Evolutionary conservation across 2,329 filamentous ascomycete genomes (phyloP).

Genomic region (Aspergillus eucalypticola): DNA sequence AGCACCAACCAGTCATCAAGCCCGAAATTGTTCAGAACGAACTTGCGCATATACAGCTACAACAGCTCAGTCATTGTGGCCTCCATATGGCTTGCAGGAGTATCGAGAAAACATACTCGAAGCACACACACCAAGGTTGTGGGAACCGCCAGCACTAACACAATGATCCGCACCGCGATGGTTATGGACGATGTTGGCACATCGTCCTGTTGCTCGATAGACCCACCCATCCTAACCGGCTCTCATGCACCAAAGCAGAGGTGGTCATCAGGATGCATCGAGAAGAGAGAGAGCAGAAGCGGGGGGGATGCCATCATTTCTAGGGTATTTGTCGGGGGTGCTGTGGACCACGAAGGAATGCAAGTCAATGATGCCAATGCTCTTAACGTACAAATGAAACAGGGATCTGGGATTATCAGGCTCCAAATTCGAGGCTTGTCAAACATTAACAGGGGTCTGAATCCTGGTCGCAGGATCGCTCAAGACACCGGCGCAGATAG

Average conservation of each 20-base stretch:
- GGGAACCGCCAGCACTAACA: constrained; percentile 3
- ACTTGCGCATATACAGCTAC: constrained; percentile 20
- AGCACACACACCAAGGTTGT: constrained; percentile 5
- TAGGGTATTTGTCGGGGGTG: background rate
- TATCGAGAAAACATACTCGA: background rate
- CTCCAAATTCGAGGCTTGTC: background rate
- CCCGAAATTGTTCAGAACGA: constrained; percentile 16
- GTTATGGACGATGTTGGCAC: background rate
- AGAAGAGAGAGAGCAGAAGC: background rate
- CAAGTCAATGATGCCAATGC: background rate
- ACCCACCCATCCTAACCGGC: background rate
- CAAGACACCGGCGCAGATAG: background rate
- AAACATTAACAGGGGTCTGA: background rate
- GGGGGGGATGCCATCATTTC: background rate
- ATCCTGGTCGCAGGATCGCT: background rate
- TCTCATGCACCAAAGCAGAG: background rate
- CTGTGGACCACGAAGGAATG: background rate
- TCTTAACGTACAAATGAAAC: background rate
- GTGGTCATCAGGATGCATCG: background rate
- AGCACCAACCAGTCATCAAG: constrained; percentile 21
- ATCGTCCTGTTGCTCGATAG: background rate
- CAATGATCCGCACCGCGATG: constrained; percentile 3
- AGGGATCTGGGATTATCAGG: background rate
- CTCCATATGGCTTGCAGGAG: background rate
- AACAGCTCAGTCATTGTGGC: background rate